A percentile compares a stretch with the other conserved stretches of the same genome.
Evolutionary conservation across 495 filamentous ascomycete species (phyloP).

Genomic region (Penicillium samsonianum): DNA sequence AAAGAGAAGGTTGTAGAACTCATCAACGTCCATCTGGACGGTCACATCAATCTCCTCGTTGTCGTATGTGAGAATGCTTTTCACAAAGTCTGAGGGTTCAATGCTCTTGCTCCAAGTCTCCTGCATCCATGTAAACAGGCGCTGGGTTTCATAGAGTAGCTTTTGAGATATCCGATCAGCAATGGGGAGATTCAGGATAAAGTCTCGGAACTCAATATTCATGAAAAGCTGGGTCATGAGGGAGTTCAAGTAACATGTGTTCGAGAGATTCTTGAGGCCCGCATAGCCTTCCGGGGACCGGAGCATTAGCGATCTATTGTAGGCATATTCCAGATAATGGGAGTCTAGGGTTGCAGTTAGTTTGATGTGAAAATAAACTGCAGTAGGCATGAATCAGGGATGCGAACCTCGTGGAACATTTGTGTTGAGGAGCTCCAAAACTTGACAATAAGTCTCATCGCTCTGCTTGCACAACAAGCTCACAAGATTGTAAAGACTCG

Average conservation of each 20-base stretch:
- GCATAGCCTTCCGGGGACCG: conserved; percentile 76
- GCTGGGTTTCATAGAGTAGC: conserved; percentile 74
- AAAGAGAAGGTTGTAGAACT: conserved; percentile 93
- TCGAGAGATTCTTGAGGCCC: conserved; percentile 85
- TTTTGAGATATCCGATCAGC: conserved; percentile 58
- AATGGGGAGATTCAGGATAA: conserved; percentile 69
- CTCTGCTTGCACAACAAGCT: conserved; percentile 56
- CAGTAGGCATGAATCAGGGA: conserved; percentile 11
- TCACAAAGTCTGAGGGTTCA: conserved; percentile 72
- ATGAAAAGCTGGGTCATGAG: conserved; percentile 95
- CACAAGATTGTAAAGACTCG: conserved; percentile 65
- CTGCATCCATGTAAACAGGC: conserved; percentile 84
- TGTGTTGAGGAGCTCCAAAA: conserved; percentile 55
- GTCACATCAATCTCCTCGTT: conserved; percentile 81
- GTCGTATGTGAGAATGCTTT: conserved; percentile 78
- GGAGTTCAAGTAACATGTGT: conserved; percentile 97
- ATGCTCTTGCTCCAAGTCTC: conserved; percentile 69
- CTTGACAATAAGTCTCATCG: conserved; percentile 48
- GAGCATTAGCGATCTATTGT: conserved; percentile 68
- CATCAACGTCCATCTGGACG: conserved; percentile 96
- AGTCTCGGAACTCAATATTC: conserved; percentile 85
- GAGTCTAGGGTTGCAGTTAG: conserved; percentile 37
- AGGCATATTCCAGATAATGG: conserved; percentile 56
- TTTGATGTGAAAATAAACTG: not conserved
- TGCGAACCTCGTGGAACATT: conserved; percentile 51